Conservation (phyloP, 176 grass and related monocot genomes). For the Poa annua region DNA sequence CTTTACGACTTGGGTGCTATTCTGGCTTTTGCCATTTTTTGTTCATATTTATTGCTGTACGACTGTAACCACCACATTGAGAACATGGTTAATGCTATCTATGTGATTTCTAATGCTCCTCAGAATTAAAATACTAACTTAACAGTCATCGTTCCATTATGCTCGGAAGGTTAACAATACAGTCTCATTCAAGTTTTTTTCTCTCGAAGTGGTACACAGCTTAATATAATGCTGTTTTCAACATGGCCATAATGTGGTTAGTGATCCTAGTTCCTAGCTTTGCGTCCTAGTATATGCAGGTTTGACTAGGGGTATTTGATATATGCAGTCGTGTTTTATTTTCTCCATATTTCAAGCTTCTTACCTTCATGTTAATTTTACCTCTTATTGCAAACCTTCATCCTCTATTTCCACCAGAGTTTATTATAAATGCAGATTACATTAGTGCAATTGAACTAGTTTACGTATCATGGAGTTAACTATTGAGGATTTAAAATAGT, state of each 20-base stretch:
- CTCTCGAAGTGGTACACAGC: conserved; percentile 13
- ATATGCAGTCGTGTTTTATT: not conserved
- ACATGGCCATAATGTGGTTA: conserved; percentile 6
- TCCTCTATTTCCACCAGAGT: not conserved
- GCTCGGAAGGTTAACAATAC: not conserved
- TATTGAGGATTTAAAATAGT: conserved; percentile 15
- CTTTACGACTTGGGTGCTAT: not conserved
- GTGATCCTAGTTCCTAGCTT: conserved; percentile 9
- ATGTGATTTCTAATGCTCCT: not conserved
- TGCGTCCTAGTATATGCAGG: conserved; percentile 9
- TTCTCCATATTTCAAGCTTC: not conserved
- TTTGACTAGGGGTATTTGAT: conserved; percentile 16
- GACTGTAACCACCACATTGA: not conserved
- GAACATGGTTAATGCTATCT: conserved; percentile 35
- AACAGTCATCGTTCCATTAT: not conserved
- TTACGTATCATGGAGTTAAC: conserved; percentile 7
- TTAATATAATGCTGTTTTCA: not conserved
- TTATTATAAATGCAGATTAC: conserved; percentile 5
- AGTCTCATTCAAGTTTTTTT: not conserved
- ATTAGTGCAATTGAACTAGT: conserved; percentile 18
- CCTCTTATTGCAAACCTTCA: not conserved
- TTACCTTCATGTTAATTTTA: conserved; percentile 25
- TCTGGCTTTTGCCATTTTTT: not conserved
- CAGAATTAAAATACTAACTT: not conserved
- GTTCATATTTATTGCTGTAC: not conserved